Evolutionary conservation across 2,329 filamentous ascomycete genomes (phyloP).

Genomic region (Grosmannia huntii): DNA sequence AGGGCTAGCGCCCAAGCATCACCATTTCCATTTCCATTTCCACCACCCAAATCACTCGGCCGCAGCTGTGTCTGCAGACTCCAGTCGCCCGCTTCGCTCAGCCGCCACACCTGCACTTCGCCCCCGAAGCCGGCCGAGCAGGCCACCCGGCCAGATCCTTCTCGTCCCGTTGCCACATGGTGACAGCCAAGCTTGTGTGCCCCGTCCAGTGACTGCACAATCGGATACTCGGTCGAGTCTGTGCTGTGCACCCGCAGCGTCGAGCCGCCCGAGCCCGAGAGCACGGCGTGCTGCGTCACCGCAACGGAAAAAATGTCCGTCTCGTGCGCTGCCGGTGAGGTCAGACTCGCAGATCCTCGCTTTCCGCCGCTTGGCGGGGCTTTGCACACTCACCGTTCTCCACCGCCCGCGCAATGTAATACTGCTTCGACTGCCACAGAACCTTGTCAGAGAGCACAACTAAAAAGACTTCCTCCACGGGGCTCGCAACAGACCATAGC

Average conservation of each 20-base stretch:
- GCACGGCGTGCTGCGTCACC: conserved; percentile 56
- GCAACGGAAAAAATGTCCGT: conserved; percentile 78
- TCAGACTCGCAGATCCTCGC: neutral
- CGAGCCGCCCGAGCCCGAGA: conserved; percentile 78
- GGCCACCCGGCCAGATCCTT: conserved; percentile 52
- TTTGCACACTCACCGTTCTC: conserved; percentile 53
- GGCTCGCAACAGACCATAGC: neutral
- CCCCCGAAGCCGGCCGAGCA: conserved; percentile 84
- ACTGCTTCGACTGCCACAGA: conserved; percentile 80
- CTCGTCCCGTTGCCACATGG: conserved; percentile 59
- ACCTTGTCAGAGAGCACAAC: neutral
- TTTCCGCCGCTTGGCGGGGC: conserved; percentile 9
- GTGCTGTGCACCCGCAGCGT: conserved; percentile 72
- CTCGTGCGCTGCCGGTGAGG: conserved; percentile 49
- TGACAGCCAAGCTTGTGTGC: conserved; percentile 87
- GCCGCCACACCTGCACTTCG: conserved; percentile 71
- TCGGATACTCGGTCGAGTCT: conserved; percentile 55
- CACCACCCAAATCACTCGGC: conserved; percentile 13
- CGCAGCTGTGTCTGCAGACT: conserved; percentile 31
- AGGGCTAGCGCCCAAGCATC: conserved; percentile 82
- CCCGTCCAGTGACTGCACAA: conserved; percentile 64
- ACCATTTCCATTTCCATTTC: conserved; percentile 34
- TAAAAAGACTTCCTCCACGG: no score
- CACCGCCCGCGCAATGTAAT: conserved; percentile 82
- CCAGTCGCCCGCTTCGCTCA: conserved; percentile 45